These are phyloP conservation scores for Eucalyptus sp. DNA, from an alignment of 345 rosid species.

Conservation along the genomic window DNA sequence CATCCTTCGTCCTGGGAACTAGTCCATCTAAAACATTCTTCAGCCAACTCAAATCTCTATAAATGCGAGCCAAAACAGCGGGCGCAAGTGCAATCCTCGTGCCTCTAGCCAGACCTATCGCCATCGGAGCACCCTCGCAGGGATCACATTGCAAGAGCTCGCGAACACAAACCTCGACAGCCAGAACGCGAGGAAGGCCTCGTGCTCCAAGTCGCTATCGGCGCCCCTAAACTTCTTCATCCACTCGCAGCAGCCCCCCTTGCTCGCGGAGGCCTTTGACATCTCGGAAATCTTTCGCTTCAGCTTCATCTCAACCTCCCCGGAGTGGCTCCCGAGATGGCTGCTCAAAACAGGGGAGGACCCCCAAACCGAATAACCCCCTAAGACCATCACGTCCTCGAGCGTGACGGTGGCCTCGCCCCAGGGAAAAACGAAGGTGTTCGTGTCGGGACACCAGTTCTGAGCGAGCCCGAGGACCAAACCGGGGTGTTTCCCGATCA, in stretches of 20 bases:
- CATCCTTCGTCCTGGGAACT: neutral
- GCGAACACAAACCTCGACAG: conserved; percentile 16
- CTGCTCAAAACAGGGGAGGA: conserved; percentile 15
- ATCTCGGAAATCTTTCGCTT: neutral
- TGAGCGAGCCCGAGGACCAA: conserved; percentile 23
- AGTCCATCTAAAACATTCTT: conserved; percentile 1
- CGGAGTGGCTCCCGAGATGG: neutral
- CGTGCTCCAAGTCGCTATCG: conserved; percentile 21
- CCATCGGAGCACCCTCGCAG: neutral
- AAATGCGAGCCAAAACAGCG: conserved; percentile 24
- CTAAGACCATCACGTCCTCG: conserved; percentile 26
- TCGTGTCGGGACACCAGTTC: conserved; percentile 39
- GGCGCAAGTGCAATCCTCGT: conserved; percentile 34
- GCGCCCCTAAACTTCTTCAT: conserved; percentile 5
- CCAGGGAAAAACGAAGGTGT: conserved; percentile 35
- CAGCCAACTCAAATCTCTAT: conserved; percentile 12
- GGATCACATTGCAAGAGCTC: neutral
- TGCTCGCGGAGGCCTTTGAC: neutral
- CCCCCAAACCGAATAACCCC: conserved; percentile 32
- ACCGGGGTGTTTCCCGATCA: neutral
- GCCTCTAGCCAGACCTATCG: conserved; percentile 23
- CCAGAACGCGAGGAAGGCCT: conserved; percentile 33
- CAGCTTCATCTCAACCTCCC: neutral
- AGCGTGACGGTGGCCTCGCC: conserved; percentile 44
- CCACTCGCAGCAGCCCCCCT: neutral